Evolutionary conservation across 2,329 filamentous ascomycete genomes (phyloP), one percentile per base, ranked within the genome.

Genomic region (Apiospora arundinis): DNA sequence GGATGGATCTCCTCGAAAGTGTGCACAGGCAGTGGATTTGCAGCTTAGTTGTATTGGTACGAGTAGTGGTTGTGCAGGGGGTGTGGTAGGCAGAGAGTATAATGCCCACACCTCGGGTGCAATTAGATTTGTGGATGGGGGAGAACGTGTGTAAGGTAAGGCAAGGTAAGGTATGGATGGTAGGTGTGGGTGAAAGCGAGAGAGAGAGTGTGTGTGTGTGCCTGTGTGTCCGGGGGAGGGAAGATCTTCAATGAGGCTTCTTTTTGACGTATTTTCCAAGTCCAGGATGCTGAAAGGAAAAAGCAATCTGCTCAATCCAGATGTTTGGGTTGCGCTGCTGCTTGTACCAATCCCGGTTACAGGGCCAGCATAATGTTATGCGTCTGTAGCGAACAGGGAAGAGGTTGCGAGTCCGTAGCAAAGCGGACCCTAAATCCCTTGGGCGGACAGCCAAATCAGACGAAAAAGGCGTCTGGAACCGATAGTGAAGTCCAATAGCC

Each of bases 341-440:
- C 70, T 70, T 48, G 63, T 68, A 67, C 70, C 46, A 70, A 70
- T 70, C 70, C 46, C 32, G 65, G 42, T 67, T 44, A 67, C 45
- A 52, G 70, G 70, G 65, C 12, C 37, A 60, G 63, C 67, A 69
- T 69, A 69, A 69, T 69, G 67, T 69, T 49, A 69, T 69, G 67
- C 67, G 46, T 69, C 67, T 49, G 46, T 44, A 49, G 23, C 67
- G 67, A 69, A 69, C 67, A 69, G 67, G 67, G 67, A 69, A 69
- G 45, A 69, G 67, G 67, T 69, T 69, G 48, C 67, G 67, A 69
- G 46, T 69, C 23, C 67, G 46, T 63, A 40, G 56, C 56, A 63
- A 63, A 63, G 56, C 56, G 56, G 56, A 63, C 56, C 56, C 56
- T 63, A 63, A 63, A 63, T 63, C 56, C 32, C 56, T 63, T 40